Conservation (phyloP, 2,329 filamentous ascomycete genomes). For the Xylaria sp. region DNA sequence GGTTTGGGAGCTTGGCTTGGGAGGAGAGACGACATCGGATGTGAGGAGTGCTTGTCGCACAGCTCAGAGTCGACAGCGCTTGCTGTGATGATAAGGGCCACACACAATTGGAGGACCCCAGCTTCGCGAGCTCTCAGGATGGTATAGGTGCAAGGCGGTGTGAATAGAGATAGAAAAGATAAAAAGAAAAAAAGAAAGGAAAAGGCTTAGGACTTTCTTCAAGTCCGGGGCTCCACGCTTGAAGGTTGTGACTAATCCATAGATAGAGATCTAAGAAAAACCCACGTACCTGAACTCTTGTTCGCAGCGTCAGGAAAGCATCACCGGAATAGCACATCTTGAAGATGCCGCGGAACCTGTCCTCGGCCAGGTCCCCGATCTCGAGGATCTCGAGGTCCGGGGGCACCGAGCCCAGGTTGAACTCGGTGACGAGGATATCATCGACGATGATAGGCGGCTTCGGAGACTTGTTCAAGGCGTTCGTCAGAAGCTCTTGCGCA, state of each 20-base stretch:
- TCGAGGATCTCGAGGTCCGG: constrained; percentile 97
- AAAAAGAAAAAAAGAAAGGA: neutral
- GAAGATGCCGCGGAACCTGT: constrained; percentile 97
- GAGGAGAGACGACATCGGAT: neutral
- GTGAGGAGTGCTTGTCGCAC: constrained; percentile 17
- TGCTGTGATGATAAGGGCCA: constrained; percentile 35
- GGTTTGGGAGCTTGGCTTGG: constrained; percentile 15
- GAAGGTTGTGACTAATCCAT: constrained; percentile 13
- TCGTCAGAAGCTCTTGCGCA: constrained; percentile 92
- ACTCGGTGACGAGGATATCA: constrained; percentile 97
- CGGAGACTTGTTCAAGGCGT: constrained; percentile 95
- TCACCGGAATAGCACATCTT: constrained; percentile 99
- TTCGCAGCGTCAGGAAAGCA: constrained; percentile 94
- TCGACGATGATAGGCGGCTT: constrained; percentile 99
- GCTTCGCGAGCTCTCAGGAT: neutral
- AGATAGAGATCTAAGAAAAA: constrained; percentile 20
- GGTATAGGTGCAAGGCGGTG: neutral
- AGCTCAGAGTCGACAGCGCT: constrained; percentile 37
- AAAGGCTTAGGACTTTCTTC: neutral
- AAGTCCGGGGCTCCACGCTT: constrained; percentile 1
- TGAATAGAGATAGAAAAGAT: neutral
- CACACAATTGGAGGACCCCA: neutral
- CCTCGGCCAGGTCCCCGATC: constrained; percentile 96
- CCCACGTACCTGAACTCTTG: constrained; percentile 83
- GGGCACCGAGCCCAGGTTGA: constrained; percentile 94